Percentiles rank a stretch among this genome's conserved stretches.
phyloP scores from a whole-genome alignment of 1,139 yeast species.

The Chernovozyma sophiae-reginae region DNA sequence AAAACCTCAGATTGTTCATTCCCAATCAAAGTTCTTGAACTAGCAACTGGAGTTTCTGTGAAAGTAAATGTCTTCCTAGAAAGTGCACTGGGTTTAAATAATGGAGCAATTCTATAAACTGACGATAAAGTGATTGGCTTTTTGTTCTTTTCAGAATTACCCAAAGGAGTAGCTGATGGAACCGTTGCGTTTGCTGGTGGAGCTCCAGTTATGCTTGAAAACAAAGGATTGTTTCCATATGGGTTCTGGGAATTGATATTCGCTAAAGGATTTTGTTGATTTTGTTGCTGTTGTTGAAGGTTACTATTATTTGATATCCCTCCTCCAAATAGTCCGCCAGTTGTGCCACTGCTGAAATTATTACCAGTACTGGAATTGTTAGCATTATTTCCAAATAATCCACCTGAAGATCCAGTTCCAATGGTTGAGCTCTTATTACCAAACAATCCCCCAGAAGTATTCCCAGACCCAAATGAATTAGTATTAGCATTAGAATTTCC shows the following conservation, averaged over 20 bases:
- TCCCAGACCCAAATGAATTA: constrained; percentile 20
- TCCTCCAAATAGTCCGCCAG: constrained; percentile 15
- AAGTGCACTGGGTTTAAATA: constrained; percentile 24
- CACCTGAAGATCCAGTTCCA: constrained; percentile 10
- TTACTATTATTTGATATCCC: constrained; percentile 11
- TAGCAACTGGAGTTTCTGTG: constrained; percentile 12
- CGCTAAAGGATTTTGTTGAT: constrained; percentile 27
- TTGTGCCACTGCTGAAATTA: constrained; percentile 5
- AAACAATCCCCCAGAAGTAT: constrained; percentile 4
- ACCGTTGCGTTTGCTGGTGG: constrained; percentile 11
- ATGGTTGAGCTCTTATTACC: constrained; percentile 3
- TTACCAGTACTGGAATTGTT: constrained; percentile 3
- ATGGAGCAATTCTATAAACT: constrained; percentile 60
- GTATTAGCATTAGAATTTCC: constrained; percentile 9
- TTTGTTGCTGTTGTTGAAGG: constrained; percentile 18
- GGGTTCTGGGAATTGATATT: constrained; percentile 62
- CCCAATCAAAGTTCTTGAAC: constrained; percentile 8
- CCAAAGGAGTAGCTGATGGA: constrained; percentile 54
- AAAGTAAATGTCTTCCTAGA: not conserved
- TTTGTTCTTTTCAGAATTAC: constrained; percentile 39
- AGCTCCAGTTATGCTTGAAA: constrained; percentile 35
- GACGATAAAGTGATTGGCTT: constrained; percentile 57
- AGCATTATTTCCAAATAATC: constrained; percentile 15
- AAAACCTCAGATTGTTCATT: constrained; percentile 15
- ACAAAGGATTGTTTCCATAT: constrained; percentile 67